phyloP scores from a whole-genome alignment of 169 alveolate genomes.

The Neospora caninum region DNA sequence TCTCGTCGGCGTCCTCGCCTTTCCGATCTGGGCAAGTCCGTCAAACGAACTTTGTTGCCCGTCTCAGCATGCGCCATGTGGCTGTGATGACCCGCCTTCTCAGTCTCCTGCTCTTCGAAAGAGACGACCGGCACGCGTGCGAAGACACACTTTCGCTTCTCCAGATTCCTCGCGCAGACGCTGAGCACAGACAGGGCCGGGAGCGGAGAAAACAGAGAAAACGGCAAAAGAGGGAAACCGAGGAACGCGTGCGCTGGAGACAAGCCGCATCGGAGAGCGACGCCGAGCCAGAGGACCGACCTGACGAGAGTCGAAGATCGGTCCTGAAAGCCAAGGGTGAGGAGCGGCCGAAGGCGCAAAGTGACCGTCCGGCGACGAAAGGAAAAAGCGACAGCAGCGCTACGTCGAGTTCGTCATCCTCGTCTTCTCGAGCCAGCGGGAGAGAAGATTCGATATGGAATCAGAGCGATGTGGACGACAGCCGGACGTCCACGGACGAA shows the following conservation, averaged over 20 bases:
- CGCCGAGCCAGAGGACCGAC: not conserved
- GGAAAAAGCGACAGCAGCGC: too few species aligned
- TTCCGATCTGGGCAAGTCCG: not conserved
- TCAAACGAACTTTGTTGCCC: not conserved
- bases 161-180: slow-evolving; percentile 20
- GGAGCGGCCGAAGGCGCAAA: not conserved
- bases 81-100: slow-evolving; percentile 49
- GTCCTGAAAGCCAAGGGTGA: not conserved
- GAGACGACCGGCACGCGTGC: slow-evolving; percentile 58
- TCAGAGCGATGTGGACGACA: not conserved
- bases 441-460: not conserved
- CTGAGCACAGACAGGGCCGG: not conserved
- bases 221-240: not conserved
- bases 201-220: not conserved
- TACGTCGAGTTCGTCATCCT: not conserved
- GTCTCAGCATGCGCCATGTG: slow-evolving; percentile 44
- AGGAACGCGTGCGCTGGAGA: not conserved
- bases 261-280: not conserved
- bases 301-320: not conserved
- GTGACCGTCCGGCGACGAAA: not conserved
- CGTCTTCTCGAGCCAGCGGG: not conserved
- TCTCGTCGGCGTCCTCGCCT: too few species aligned
- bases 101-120: slow-evolving; percentile 36
- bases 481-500: not conserved
- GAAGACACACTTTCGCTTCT: slow-evolving; percentile 37